These are phyloP conservation scores for Triticum aestivum DNA, from an alignment of 176 grass and related monocot genomes.

Conservation along the genomic window DNA sequence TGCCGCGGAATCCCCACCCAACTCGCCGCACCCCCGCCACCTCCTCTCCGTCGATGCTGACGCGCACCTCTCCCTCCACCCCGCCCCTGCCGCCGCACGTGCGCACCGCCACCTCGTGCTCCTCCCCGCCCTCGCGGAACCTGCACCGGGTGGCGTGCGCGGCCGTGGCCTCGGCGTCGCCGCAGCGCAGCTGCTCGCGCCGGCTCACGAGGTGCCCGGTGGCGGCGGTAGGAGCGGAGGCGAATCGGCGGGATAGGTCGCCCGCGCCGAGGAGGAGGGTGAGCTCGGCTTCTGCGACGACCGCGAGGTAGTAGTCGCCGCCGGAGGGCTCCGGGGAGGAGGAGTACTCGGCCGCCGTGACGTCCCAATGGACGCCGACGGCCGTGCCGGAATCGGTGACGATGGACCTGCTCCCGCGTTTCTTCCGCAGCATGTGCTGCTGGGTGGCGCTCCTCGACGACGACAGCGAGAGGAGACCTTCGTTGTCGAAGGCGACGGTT, in stretches of 20 bases:
- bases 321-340: slow-evolving; percentile 49
- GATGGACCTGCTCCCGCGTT: slow-evolving; percentile 50
- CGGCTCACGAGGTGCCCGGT: slow-evolving; percentile 38
- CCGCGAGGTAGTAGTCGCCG: slow-evolving; percentile 58
- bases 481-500: slow-evolving; percentile 55
- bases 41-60: slow-evolving; percentile 72
- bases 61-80: slow-evolving; percentile 42
- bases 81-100: slow-evolving; percentile 40
- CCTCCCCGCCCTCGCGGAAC: slow-evolving; percentile 59
- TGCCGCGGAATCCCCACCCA: slow-evolving; percentile 73
- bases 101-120: slow-evolving; percentile 66
- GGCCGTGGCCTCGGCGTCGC: neutral
- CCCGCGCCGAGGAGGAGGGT: slow-evolving; percentile 54
- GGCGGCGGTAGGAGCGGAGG: neutral
- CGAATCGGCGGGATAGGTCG: slow-evolving; percentile 53
- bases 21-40: slow-evolving; percentile 52
- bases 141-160: slow-evolving; percentile 51
- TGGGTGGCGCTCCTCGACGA: neutral
- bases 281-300: slow-evolving; percentile 59
- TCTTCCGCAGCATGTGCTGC: slow-evolving; percentile 48
- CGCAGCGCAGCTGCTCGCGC: slow-evolving; percentile 51
- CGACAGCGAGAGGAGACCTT: neutral
- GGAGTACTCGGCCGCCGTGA: slow-evolving; percentile 43
- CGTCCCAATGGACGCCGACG: slow-evolving; percentile 72
- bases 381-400: slow-evolving; percentile 43